Evolutionary conservation across 1,284 basidiomycete genomes (phyloP).

Genomic region (Hypsizygus ulmarius): DNA sequence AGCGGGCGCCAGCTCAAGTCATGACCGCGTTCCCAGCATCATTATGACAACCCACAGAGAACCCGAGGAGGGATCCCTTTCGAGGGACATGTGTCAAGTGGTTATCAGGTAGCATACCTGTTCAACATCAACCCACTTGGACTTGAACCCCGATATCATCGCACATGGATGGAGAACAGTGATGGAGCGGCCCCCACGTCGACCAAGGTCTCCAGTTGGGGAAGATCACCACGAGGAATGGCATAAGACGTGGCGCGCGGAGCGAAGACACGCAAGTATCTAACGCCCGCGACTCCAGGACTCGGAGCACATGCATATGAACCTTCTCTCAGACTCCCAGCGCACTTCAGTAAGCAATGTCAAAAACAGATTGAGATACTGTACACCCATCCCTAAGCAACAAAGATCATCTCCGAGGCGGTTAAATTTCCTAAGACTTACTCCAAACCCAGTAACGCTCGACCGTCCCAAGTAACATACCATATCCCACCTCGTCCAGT

Average conservation of each 20-base stretch:
- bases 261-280: not conserved
- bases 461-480: slow-evolving; percentile 48
- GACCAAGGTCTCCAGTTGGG: not conserved
- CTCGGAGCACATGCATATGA: not conserved
- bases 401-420: slow-evolving; percentile 1
- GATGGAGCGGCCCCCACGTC: not conserved
- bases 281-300: not conserved
- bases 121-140: slow-evolving; percentile 3
- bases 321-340: not conserved
- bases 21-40: slow-evolving; percentile 13
- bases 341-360: not conserved
- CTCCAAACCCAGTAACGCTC: slow-evolving; percentile 44
- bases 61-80: not conserved
- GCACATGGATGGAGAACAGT: not conserved
- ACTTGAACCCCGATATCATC: slow-evolving; percentile 5
- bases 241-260: slow-evolving; percentile 15
- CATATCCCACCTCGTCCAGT: slow-evolving; percentile 43
- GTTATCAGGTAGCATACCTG: not conserved
- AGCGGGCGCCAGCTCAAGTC: slow-evolving; percentile 3
- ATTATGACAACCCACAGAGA: slow-evolving; percentile 1
- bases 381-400: not conserved
- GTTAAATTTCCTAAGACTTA: slow-evolving; percentile 14
- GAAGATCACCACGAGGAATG: not conserved
- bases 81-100: not conserved
- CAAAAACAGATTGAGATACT: not conserved